A percentile compares a stretch with the other conserved stretches of the same genome.
Conservation (phyloP, 306 rosid species). For the Erythrophleum fordii region DNA sequence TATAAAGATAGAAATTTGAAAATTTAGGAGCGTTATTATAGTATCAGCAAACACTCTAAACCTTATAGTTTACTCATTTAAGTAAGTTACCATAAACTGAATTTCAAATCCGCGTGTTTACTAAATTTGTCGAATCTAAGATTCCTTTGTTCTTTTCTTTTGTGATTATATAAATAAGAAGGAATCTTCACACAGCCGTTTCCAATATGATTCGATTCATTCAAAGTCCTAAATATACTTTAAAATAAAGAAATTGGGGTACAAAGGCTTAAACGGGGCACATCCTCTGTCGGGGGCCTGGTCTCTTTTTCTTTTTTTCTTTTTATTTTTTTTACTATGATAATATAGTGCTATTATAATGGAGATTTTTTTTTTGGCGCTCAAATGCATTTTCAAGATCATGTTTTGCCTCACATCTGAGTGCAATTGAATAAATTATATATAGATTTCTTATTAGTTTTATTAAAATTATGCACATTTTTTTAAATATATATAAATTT, state of each 20-base stretch:
- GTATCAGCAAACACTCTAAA: not conserved
- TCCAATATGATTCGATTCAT: slow-evolving; percentile 26
- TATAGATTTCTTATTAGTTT: too few relatives aligned
- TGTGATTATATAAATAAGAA: not conserved
- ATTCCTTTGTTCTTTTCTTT: not conserved
- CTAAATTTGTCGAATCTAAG: not conserved
- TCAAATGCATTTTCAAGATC: not conserved
- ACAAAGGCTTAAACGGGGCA: not conserved
- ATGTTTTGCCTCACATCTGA: not conserved
- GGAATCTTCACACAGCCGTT: slow-evolving; percentile 7
- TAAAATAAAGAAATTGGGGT: not conserved
- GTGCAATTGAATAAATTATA: too few relatives aligned
- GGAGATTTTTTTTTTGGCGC: too few relatives aligned
- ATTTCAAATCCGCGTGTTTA: not conserved
- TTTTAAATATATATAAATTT: too few relatives aligned
- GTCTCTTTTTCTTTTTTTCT: too few relatives aligned
- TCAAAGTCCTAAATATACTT: slow-evolving; percentile 1
- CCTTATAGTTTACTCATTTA: not conserved
- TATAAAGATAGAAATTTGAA: not conserved
- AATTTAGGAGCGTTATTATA: not conserved
- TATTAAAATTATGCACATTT: too few relatives aligned
- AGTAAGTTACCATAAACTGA: not conserved
- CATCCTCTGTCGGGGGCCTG: too few relatives aligned
- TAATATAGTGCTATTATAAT: too few relatives aligned
- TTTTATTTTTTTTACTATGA: too few relatives aligned